Percentiles rank a stretch among this genome's conserved stretches.
Conservation (phyloP, 805 yeast species). For the Suhomyces emberorum region DNA sequence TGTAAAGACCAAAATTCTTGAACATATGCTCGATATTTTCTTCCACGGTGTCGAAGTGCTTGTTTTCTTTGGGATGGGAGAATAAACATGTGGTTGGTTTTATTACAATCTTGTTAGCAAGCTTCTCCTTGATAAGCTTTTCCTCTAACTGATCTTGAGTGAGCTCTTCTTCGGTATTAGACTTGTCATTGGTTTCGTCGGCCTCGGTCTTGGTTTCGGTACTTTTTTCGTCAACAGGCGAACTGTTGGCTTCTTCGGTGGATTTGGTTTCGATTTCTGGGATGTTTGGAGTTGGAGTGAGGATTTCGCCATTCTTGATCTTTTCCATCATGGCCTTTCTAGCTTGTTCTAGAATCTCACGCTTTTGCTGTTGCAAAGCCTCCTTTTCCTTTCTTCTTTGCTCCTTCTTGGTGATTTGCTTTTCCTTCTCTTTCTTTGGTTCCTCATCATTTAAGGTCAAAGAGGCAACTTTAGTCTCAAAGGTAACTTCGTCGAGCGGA, state of each 20-base stretch:
- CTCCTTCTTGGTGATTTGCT: constrained; percentile 47
- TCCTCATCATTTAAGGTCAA: constrained; percentile 14
- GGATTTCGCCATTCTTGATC: constrained; percentile 21
- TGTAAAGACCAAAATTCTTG: constrained; percentile 73
- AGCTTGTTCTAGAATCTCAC: constrained; percentile 46
- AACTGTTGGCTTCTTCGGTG: constrained; percentile 3
- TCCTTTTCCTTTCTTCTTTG: constrained; percentile 49
- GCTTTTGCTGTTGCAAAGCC: constrained; percentile 46
- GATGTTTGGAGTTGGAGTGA: background rate
- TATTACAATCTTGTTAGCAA: constrained; percentile 45
- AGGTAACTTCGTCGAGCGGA: constrained; percentile 21
- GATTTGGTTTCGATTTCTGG: constrained; percentile 9
- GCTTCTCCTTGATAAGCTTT: constrained; percentile 41
- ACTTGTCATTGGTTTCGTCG: background rate
- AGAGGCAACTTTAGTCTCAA: constrained; percentile 20
- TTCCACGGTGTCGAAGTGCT: constrained; percentile 36
- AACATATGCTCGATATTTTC: constrained; percentile 69
- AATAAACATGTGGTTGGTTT: constrained; percentile 50
- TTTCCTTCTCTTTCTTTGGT: constrained; percentile 20
- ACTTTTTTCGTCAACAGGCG: background rate
- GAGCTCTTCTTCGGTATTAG: constrained; percentile 8
- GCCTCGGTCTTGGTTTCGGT: constrained; percentile 1
- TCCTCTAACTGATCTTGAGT: constrained; percentile 37
- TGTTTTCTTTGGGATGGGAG: constrained; percentile 38
- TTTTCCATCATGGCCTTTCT: constrained; percentile 36